These are phyloP conservation scores for Tolypocladium cylindrosporum DNA, from an alignment of 2,329 filamentous ascomycete species.

Conservation along the genomic window DNA sequence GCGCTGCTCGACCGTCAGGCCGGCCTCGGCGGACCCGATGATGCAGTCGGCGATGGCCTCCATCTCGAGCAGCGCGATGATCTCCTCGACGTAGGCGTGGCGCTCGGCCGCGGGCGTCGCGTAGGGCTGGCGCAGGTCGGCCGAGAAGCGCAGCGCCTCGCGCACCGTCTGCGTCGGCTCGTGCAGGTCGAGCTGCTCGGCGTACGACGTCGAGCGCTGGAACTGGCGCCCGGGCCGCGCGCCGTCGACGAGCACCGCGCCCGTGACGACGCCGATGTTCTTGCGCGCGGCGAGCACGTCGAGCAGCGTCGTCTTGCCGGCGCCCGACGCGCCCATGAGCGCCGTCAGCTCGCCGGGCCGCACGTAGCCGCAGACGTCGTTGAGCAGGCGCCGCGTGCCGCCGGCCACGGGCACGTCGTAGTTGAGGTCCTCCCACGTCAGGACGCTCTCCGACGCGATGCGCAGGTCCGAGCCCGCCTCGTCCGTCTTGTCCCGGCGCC, in stretches of 20 bases:
- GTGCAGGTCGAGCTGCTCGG: constrained; percentile 53
- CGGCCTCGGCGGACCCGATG: constrained; percentile 54
- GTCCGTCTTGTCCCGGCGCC: constrained; percentile 35
- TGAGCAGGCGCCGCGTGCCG: constrained; percentile 45
- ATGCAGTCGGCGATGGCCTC: constrained; percentile 49
- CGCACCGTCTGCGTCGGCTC: constrained; percentile 53
- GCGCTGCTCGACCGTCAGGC: constrained; percentile 55
- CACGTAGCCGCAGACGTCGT: constrained; percentile 56
- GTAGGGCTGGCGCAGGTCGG: constrained; percentile 47
- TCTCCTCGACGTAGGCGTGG: constrained; percentile 50
- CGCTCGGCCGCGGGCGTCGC: constrained; percentile 44
- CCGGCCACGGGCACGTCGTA: constrained; percentile 59
- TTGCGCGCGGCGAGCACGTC: constrained; percentile 60
- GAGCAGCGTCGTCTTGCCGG: constrained; percentile 77
- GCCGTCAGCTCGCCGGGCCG: constrained; percentile 69
- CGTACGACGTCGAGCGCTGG: constrained; percentile 51
- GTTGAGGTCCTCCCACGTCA: constrained; percentile 80
- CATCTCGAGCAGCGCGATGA: constrained; percentile 49
- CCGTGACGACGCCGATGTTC: constrained; percentile 49
- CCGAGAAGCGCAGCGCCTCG: constrained; percentile 54
- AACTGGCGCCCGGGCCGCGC: constrained; percentile 47
- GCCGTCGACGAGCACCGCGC: constrained; percentile 48
- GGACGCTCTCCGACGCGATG: constrained; percentile 52
- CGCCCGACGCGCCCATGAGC: constrained; percentile 75
- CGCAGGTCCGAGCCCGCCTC: constrained; percentile 39